Evolutionary conservation across 805 yeast species (phyloP).

Genomic region (Komagataella pseudopastoris): DNA sequence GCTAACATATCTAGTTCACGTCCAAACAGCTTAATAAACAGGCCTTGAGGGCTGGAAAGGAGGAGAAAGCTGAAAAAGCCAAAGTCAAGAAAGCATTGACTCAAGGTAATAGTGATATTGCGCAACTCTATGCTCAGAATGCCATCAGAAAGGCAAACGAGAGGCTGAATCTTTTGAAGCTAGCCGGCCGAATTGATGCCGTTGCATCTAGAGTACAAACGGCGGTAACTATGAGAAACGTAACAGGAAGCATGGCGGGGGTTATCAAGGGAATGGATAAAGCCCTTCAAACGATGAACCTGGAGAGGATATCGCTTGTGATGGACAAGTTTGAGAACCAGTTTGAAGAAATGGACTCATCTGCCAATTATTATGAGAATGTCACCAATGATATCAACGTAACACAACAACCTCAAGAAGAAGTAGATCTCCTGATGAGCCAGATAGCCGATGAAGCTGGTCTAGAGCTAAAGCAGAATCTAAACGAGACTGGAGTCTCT

Average conservation of each 20-base stretch:
- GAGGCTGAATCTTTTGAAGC: conserved; percentile 61
- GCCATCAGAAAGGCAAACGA: conserved; percentile 90
- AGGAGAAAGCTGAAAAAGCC: conserved; percentile 75
- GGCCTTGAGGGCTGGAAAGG: conserved; percentile 83
- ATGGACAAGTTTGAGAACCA: conserved; percentile 97
- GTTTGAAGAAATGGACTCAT: conserved; percentile 90
- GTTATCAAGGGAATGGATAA: conserved; percentile 94
- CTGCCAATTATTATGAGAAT: conserved; percentile 83
- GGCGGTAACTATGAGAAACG: conserved; percentile 94
- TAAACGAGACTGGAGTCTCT: conserved; percentile 46
- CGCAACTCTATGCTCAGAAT: conserved; percentile 87
- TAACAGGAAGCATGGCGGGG: conserved; percentile 84
- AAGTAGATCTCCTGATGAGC: conserved; percentile 80
- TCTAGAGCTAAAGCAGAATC: conserved; percentile 75
- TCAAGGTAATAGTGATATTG: conserved; percentile 84
- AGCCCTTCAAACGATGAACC: conserved; percentile 90
- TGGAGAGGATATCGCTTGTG: conserved; percentile 82
- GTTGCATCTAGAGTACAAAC: conserved; percentile 95
- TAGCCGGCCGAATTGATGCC: conserved; percentile 87
- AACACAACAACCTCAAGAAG: conserved; percentile 84
- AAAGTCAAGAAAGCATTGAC: conserved; percentile 80
- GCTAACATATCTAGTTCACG: conserved; percentile 43
- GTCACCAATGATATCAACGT: conserved; percentile 87
- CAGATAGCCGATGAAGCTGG: conserved; percentile 98
- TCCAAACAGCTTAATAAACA: conserved; percentile 88